A percentile compares a stretch with the other conserved stretches of the same genome.
Evolutionary conservation across 2,329 filamentous ascomycete species (phyloP).

Genomic region (Calonectria henricotiae): DNA sequence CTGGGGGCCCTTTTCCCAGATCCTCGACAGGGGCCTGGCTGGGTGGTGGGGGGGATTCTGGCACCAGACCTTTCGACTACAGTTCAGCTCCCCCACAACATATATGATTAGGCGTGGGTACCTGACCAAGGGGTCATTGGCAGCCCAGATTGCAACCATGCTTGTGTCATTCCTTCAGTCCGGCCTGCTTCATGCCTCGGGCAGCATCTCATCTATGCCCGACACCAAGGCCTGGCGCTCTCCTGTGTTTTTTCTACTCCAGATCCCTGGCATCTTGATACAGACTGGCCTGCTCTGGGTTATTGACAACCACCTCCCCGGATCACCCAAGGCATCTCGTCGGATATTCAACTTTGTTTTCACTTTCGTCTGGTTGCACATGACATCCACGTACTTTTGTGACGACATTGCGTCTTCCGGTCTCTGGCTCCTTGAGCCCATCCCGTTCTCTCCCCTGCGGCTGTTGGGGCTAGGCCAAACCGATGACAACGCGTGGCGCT

Average conservation of each 20-base stretch:
- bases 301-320: slow-evolving; percentile 59
- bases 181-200: slow-evolving; percentile 79
- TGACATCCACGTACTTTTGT: slow-evolving; percentile 76
- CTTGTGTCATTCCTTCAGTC: slow-evolving; percentile 73
- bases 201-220: slow-evolving; percentile 78
- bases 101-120: slow-evolving; percentile 63
- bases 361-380: slow-evolving; percentile 77
- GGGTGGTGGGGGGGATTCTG: slow-evolving; percentile 91
- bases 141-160: slow-evolving; percentile 52
- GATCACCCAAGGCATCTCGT: slow-evolving; percentile 64
- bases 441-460: slow-evolving; percentile 83
- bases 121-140: slow-evolving; percentile 55
- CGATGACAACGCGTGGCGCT: slow-evolving; percentile 79
- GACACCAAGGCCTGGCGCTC: slow-evolving; percentile 68
- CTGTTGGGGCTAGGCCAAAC: slow-evolving; percentile 75
- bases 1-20: slow-evolving; percentile 69
- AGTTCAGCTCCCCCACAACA: slow-evolving; percentile 75
- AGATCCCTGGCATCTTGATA: slow-evolving; percentile 76
- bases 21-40: slow-evolving; percentile 80
- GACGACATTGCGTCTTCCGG: slow-evolving; percentile 84
- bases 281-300: slow-evolving; percentile 66
- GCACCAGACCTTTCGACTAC: slow-evolving; percentile 91
- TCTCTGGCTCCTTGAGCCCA: slow-evolving; percentile 85
- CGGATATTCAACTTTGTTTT: slow-evolving; percentile 75
- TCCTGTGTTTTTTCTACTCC: slow-evolving; percentile 80